phyloP scores from a whole-genome alignment of 306 rosid genomes.

The Gastrolobium villosum region DNA sequence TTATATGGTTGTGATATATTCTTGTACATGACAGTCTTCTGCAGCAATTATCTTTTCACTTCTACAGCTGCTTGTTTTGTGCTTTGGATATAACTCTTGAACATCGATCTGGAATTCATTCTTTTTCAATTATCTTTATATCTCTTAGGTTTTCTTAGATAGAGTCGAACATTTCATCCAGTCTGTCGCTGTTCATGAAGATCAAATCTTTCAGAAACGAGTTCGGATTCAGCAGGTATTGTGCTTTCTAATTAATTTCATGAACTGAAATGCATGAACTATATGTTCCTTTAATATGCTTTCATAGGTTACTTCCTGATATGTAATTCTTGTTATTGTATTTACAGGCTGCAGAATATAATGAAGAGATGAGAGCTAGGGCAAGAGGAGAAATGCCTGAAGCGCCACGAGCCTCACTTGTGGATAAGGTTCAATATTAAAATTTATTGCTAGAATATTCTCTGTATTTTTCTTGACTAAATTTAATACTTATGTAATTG shows the following conservation, averaged over 20 bases:
- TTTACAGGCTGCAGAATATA: conserved; percentile 70
- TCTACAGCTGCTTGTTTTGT: conserved; percentile 11
- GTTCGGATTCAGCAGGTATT: conserved; percentile 77
- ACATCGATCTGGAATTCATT: conserved; percentile 17
- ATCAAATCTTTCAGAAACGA: conserved; percentile 83
- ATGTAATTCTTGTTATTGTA: conserved; percentile 33
- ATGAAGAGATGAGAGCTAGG: conserved; percentile 72
- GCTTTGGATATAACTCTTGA: conserved; percentile 31
- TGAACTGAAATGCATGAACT: conserved; percentile 17
- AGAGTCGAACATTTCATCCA: conserved; percentile 79
- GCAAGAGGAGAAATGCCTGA: conserved; percentile 64
- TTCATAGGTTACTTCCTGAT: conserved; percentile 21
- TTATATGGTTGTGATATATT: not conserved
- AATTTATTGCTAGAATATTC: conserved; percentile 14
- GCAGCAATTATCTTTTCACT: not conserved
- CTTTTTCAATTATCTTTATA: conserved; percentile 22
- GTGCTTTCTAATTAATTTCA: not conserved
- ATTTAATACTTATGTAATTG: not conserved
- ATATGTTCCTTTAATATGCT: conserved; percentile 30
- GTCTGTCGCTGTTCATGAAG: conserved; percentile 70
- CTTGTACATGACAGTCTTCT: not conserved
- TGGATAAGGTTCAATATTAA: conserved; percentile 69
- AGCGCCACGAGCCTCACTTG: conserved; percentile 52
- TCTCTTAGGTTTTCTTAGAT: conserved; percentile 70
- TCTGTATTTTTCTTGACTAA: not conserved